Base-by-base conservation (phyloP, 208 protist species). In the Wallacemonas sp. region DNA sequence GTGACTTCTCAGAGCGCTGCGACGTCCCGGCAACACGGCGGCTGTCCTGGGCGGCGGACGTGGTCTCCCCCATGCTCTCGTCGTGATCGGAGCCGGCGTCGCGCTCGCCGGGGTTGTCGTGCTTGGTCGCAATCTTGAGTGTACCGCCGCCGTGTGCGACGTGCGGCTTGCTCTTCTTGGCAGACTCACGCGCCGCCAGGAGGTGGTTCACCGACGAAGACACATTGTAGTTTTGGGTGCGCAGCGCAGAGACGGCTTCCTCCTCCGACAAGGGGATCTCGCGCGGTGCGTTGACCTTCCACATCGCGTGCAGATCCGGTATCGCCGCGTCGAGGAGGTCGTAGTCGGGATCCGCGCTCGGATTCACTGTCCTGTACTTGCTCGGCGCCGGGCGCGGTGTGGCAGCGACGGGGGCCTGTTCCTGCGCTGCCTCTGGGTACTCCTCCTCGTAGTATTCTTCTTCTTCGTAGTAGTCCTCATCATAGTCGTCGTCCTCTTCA, bases 161-260 rank as follows among this genome's bases (percentile, higher is more conserved):
- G 8, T 49, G 63, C 6, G 30, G 5, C 0, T 6, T 14, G 44
- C 56, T 70, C 21, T 74, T 39, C 54, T 78, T 63, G 49, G 72
- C 64, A 27, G 66, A 75, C 21, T 75, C 66, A 14, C 68, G 54
- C 61, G 77, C 72, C 26, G 46, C 70, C 56, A 80, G 47, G 30
- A 83, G 56, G 36, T 56, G 54, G 11, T 72, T 26, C 11, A 80
- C 46, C 1, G 77, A 65, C n/a, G 63, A 64, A 0, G 65, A 65
- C 4, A 85, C 30, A 41, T 88, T 78, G 70, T 94, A 94, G 46
- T 94, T 80, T 72, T 62, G 62, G 0, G 65, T 61, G 17, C 88
- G 84, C 41, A 94, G 68, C 19, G 85, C 78, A 32, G 72, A 60
- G 16, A 90, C 78, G 14, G 73, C 75, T 38, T 81, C 77, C 1